Conservation (phyloP, 2,329 filamentous ascomycete genomes). For the Epichloe sp. region DNA sequence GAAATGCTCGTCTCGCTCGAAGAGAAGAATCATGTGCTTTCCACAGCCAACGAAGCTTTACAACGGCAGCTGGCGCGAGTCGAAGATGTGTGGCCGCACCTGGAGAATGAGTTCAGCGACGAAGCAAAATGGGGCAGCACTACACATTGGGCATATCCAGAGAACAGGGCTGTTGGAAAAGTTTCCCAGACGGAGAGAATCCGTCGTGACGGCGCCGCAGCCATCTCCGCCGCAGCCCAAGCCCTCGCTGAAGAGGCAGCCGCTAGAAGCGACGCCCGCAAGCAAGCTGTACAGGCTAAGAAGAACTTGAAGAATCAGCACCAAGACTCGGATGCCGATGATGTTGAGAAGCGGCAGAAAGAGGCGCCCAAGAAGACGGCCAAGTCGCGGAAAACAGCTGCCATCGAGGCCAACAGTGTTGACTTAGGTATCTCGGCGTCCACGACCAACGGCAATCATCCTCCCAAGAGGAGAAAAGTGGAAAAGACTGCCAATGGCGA, state of each 20-base stretch:
- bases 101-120: conserved; percentile 83
- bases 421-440: conserved; percentile 55
- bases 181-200: conserved; percentile 59
- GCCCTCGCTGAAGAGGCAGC: conserved; percentile 73
- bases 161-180: conserved; percentile 54
- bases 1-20: conserved; percentile 85
- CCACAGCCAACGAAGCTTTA: conserved; percentile 81
- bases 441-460: conserved; percentile 38
- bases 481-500: conserved; percentile 48
- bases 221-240: conserved; percentile 64
- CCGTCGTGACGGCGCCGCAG: conserved; percentile 64
- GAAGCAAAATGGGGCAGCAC: conserved; percentile 86
- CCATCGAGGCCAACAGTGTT: conserved; percentile 37
- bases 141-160: conserved; percentile 90
- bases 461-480: conserved; percentile 67
- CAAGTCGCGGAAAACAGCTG: conserved; percentile 51
- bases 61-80: conserved; percentile 74
- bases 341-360: conserved; percentile 40
- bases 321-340: conserved; percentile 69
- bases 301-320: conserved; percentile 58
- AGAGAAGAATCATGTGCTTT: conserved; percentile 95
- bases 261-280: conserved; percentile 69
- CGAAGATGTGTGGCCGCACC: conserved; percentile 74
- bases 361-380: conserved; percentile 48
- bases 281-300: conserved; percentile 67